A percentile compares a stretch with the other conserved stretches of the same genome.
Evolutionary conservation across 2,329 filamentous ascomycete genomes (phyloP).

Genomic region (Neopestalotiopsis clavispora): DNA sequence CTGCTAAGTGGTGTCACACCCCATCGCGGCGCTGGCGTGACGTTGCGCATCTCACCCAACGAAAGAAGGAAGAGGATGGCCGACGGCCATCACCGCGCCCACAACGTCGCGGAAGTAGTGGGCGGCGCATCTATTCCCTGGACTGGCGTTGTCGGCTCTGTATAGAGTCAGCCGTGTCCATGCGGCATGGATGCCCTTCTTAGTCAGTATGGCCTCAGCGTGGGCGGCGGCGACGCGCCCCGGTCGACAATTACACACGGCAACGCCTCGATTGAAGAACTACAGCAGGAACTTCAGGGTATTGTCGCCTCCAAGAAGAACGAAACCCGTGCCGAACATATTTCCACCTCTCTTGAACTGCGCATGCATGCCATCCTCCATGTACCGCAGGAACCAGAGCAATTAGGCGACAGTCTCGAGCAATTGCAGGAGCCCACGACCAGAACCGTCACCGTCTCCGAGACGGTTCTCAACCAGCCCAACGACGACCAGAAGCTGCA

Average conservation of each 20-base stretch:
- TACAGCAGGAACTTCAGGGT: conserved; percentile 49
- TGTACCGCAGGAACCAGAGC: conserved; percentile 43
- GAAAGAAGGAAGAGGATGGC: not conserved
- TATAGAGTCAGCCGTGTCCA: not conserved
- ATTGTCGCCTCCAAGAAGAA: conserved; percentile 48
- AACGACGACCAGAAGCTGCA: conserved; percentile 54
- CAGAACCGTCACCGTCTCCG: conserved; percentile 48
- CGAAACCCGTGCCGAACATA: conserved; percentile 54
- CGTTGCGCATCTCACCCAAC: not conserved
- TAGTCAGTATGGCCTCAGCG: conserved; percentile 2
- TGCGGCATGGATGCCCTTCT: conserved; percentile 36
- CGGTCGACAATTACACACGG: conserved; percentile 29
- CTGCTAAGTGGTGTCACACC: not conserved
- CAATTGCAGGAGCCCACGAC: conserved; percentile 32
- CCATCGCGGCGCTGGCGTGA: not conserved
- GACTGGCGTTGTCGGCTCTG: too few relatives aligned
- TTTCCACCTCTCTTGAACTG: conserved; percentile 53
- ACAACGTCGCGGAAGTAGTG: not conserved
- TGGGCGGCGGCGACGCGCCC: conserved; percentile 27
- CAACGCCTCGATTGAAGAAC: conserved; percentile 48
- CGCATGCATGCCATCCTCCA: conserved; percentile 48
- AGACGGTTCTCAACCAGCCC: conserved; percentile 54
- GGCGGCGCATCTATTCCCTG: too few relatives aligned
- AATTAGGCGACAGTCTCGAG: conserved; percentile 32
- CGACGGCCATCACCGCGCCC: not conserved